A percentile compares a stretch with the other conserved stretches of the same genome.
phyloP scores from a whole-genome alignment of 2,329 filamentous ascomycete genomes.

The Saccharata proteae region DNA sequence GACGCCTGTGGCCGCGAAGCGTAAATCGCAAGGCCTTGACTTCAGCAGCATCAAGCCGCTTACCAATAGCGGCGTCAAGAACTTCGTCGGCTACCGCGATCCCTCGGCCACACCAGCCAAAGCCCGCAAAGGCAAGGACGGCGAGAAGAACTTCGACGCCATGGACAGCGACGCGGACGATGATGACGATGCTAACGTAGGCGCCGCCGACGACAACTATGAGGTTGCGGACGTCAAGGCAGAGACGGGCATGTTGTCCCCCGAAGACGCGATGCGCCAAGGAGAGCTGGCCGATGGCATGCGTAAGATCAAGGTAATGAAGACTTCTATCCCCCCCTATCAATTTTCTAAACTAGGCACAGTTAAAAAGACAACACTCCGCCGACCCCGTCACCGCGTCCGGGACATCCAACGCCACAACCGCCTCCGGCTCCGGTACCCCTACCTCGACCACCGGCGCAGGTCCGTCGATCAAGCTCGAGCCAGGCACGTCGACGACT shows the following conservation, averaged over 20 bases:
- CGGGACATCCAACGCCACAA: constrained; percentile 9
- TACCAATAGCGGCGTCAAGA: constrained; percentile 76
- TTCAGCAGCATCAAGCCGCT: constrained; percentile 76
- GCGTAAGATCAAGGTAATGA: constrained; percentile 62
- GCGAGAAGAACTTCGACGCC: constrained; percentile 40
- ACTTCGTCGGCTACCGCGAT: constrained; percentile 81
- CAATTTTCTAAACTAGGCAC: constrained; percentile 15
- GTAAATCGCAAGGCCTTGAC: constrained; percentile 75
- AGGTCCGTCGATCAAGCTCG: constrained; percentile 10
- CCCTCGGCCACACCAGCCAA: constrained; percentile 41
- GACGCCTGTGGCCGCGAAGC: constrained; percentile 53
- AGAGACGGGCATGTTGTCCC: constrained; percentile 42
- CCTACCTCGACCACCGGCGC: constrained; percentile 15
- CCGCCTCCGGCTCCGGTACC: constrained; percentile 12
- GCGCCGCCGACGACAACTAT: constrained; percentile 48
- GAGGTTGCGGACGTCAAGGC: constrained; percentile 50
- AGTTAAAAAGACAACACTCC: constrained; percentile 75
- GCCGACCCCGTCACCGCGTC: constrained; percentile 48
- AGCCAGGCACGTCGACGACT: too few species aligned
- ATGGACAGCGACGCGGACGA: constrained; percentile 74
- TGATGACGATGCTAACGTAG: constrained; percentile 46
- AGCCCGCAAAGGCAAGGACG: constrained; percentile 37
- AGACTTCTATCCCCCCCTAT: not conserved
- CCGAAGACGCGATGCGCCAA: constrained; percentile 60
- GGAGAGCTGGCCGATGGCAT: constrained; percentile 71